Base-by-base conservation (phyloP, 768 basidiomycete species). In the Pseudohyphozyma bogoriensis region DNA sequence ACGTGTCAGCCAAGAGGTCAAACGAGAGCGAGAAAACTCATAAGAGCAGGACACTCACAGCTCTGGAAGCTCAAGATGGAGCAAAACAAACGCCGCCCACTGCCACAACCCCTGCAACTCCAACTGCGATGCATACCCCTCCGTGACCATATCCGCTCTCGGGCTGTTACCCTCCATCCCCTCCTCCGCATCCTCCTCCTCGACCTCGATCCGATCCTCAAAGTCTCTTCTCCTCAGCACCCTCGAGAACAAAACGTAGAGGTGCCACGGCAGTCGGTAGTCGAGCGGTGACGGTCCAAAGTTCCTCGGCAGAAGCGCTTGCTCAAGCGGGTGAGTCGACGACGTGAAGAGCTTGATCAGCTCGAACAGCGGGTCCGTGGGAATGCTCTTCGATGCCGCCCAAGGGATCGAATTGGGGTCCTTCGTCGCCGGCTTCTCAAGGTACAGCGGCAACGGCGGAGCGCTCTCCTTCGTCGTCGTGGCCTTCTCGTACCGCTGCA, bases 261-360 rank as follows among this genome's bases (percentile, higher is more conserved):
- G 70, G 74, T 96, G 90, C 93, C 93, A 99, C 10, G 87, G 79
- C 57, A 95, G 76, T 26, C 89, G 82, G 71, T 82, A 84, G 72
- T 92, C 90, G n/a, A 82, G 73, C 0, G 85, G 85, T 9, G 83
- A 85, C 3, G 85, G 74, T 1, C 83, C 80, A 65, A 86, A 89
- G 28, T 87, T 87, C 11, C 83, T 75, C 0, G 91, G 85, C 15
- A 79, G 74, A 12, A 92, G 81, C 4, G 84, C 78, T 39, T 62
- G 32, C 78, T 83, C 55, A 80, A 92, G 55, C 81, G 80, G 45
- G 81, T 86, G 66, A 78, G 82, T 79, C 3, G 85, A 83, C 31
- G 62, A 84, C 13, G 86, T 80, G 72, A 83, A 46, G 12, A 96
- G 78, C 68, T 81, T 81, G 72, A 99, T 83, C 35, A 99, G 79